Evolutionary conservation across 208 protist species (phyloP), one percentile per base, ranked within the genome.

Genomic region (Acanthamoeba lenticulata): DNA sequence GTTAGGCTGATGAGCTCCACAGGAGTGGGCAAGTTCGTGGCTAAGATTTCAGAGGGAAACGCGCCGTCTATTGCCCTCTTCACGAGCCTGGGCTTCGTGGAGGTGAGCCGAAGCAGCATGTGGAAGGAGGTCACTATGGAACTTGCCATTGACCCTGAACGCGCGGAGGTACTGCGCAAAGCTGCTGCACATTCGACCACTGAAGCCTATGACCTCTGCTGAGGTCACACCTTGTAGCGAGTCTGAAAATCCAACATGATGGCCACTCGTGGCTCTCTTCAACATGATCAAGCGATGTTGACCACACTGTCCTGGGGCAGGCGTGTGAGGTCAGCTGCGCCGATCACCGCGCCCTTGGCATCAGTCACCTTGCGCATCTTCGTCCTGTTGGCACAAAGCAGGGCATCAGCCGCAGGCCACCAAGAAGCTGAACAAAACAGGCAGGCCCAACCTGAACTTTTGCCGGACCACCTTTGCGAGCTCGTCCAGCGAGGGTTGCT

Each of bases 61-160:
- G 40, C 57, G 38, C 65, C 89, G 17, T 93, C 89, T 6, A 49
- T 93, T 24, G 42, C 62, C 5, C 62, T 93, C 36, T 93, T 93
- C 62, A 34, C 13, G n/a, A 57, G 45, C n/a, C 13, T 83, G 13
- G 89, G 89, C 0, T 93, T 93, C 24, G 62, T 81, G 40, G 89
- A 93, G 47, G 89, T 93, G 36, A 81, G 62, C 57, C 60, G 89
- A 44, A 93, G 89, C 89, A 57, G 65, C 44, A n/a, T 81, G 21
- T 93, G 90, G n/a, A 47, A 93, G 49, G 89, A 93, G 62, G 89
- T 93, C 24, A 93, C 62, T 21, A 74, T 93, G 89, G 89, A 62
- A 6, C 45, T 79, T 21, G 62, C 29, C 13, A 36, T 93, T 17
- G 65, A 81, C 27, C 62, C 6, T 13, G 21, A 19, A 24, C 38